Percentiles rank a stretch among this genome's conserved stretches.
Evolutionary conservation across 805 yeast species (phyloP).

Genomic region (Starmerella kuoi): DNA sequence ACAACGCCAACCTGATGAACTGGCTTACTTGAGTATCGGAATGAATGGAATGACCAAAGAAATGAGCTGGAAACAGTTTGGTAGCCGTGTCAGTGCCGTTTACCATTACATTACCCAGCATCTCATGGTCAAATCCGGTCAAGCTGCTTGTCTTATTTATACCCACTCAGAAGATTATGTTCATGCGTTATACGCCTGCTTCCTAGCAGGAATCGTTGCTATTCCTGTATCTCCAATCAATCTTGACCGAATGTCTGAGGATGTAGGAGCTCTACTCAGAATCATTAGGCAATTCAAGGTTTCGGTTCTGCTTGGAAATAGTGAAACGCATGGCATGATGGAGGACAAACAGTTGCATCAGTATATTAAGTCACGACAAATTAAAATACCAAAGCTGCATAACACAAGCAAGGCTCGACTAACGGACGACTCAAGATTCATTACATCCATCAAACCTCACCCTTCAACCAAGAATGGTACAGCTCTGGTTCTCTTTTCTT

Average conservation of each 20-base stretch:
- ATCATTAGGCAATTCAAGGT: constrained; percentile 62
- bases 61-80: constrained; percentile 70
- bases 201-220: constrained; percentile 66
- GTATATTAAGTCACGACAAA: constrained; percentile 39
- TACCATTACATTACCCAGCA: constrained; percentile 60
- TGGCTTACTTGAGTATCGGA: constrained; percentile 46
- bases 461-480: constrained; percentile 19
- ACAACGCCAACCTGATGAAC: constrained; percentile 57
- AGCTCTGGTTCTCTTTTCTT: constrained; percentile 55
- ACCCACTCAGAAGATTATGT: constrained; percentile 78
- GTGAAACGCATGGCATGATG: constrained; percentile 56
- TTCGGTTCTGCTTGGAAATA: constrained; percentile 60
- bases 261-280: constrained; percentile 50
- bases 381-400: constrained; percentile 40
- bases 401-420: constrained; percentile 51
- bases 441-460: constrained; percentile 20
- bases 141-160: constrained; percentile 66
- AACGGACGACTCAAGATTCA: constrained; percentile 23
- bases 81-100: constrained; percentile 60
- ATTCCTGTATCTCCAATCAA: constrained; percentile 67
- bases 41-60: constrained; percentile 38
- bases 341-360: constrained; percentile 56
- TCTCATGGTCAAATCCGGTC: constrained; percentile 52
- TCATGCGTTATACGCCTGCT: constrained; percentile 75
- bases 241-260: constrained; percentile 55